Conservation (phyloP, 31 red algal genomes). For the Asparagopsis taxiformis region DNA sequence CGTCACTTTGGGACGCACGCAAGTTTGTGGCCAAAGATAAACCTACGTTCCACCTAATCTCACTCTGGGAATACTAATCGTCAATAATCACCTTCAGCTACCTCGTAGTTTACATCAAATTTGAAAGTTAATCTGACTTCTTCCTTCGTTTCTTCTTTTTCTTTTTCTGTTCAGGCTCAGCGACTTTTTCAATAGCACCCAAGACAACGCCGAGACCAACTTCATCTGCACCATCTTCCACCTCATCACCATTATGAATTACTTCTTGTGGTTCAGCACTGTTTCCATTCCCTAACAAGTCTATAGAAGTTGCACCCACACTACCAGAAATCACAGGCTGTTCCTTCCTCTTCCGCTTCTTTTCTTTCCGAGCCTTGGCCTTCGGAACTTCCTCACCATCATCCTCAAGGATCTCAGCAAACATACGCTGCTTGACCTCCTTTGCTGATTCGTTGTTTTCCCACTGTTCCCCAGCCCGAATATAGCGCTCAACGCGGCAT, state of each 20-base stretch:
- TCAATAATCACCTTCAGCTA: too few relatives aligned
- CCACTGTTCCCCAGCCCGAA: slow-evolving; percentile 36
- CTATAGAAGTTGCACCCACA: background rate
- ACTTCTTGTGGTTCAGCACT: background rate
- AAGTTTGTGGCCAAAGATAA: too few relatives aligned
- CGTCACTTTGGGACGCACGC: too few relatives aligned
- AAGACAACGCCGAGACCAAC: slow-evolving; percentile 1
- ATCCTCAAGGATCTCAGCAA: slow-evolving; percentile 42
- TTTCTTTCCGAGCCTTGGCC: background rate
- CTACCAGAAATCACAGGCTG: background rate
- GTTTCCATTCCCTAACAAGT: background rate
- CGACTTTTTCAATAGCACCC: slow-evolving; percentile 2
- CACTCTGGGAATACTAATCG: too few relatives aligned
- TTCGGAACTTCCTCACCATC: slow-evolving; percentile 22
- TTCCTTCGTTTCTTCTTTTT: slow-evolving; percentile 11
- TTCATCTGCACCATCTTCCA: background rate
- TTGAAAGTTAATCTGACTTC: too few relatives aligned
- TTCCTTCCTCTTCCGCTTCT: slow-evolving; percentile 1
- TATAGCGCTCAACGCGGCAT: slow-evolving; percentile 59
- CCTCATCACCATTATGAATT: too few relatives aligned
- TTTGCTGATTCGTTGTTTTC: slow-evolving; percentile 24
- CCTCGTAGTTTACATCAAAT: too few relatives aligned
- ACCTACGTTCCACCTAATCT: too few relatives aligned
- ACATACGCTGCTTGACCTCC: slow-evolving; percentile 39
- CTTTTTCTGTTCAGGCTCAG: slow-evolving; percentile 17